Base-by-base conservation (phyloP, 345 rosid species). In the Eucalyptus globulus region DNA sequence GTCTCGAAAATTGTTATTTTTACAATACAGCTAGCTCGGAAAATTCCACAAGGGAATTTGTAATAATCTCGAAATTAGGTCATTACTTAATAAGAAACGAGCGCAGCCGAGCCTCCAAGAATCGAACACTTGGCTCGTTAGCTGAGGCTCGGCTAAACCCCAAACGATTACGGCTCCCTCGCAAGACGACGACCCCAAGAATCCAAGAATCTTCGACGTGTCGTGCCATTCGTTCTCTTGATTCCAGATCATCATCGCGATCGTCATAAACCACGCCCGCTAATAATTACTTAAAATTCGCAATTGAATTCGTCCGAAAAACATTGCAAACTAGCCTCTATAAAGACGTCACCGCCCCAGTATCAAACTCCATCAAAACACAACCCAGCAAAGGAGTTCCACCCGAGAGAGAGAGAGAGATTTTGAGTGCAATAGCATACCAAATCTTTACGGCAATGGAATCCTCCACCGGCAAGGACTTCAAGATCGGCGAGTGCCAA, bases 401-500 rank as follows among this genome's bases (percentile, higher is more conserved):
- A 49, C 49, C 37, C 29, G 2, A 3, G 17, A 10, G 5, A 85
- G 87, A 47, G 31, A n/a, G 16, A 62, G 69, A 27, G 40, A 67
- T 31, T 53, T n/a, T 49, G 43, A 86, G 22, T 53, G 40, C 34
- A 60, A 14, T 14, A 9, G 43, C 50, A 7, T 34, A 29, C 62
- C 29, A 62, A 86, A 22, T 37, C 9, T 21, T 49, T 26, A 53
- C 40, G 87, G 81, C 27, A 8, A 93, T 94, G 96, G 95, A 90
- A 26, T 89, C 86, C 86, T 83, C 86, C 60, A 85, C 90, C 92
- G 88, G 90, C 94, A 91, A 92, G 91, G 94, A 92, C 81, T 95
- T 95, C 93, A 91, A 90, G 92, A 92, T 94, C 4, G 96, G 96
- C 10, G 92, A 90, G 88, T 95, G 96, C 44, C 90, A 92, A 14